Conservation (phyloP, 768 basidiomycete species). For the Nidularia pulvinata region DNA sequence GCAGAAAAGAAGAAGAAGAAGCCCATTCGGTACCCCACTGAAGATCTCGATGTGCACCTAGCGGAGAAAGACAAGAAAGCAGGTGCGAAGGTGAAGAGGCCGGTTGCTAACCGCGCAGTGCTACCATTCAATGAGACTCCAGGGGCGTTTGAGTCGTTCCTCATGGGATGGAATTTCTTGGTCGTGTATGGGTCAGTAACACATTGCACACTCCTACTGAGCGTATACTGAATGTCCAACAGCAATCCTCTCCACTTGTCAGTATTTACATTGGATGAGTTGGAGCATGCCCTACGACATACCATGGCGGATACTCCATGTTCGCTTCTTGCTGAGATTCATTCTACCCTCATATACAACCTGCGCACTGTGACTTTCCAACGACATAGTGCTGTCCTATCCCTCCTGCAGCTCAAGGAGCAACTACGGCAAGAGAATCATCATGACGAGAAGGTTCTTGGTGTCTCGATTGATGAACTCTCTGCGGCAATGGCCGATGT, state of each 20-base stretch:
- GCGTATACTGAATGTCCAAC: conserved; percentile 2
- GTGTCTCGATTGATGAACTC: conserved; percentile 63
- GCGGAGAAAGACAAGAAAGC: conserved; percentile 84
- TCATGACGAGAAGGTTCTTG: conserved; percentile 43
- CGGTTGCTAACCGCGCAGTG: conserved; percentile 56
- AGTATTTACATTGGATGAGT: conserved; percentile 90
- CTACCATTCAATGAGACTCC: conserved; percentile 71
- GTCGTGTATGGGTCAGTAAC: conserved; percentile 85
- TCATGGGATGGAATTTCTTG: conserved; percentile 94
- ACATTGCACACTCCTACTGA: conserved; percentile 1
- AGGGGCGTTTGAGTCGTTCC: conserved; percentile 76
- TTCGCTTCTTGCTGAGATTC: conserved; percentile 81
- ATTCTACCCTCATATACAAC: conserved; percentile 87
- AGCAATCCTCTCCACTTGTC: conserved; percentile 91
- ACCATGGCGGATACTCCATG: conserved; percentile 68
- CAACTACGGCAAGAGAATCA: conserved; percentile 36
- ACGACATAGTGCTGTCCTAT: conserved; percentile 74
- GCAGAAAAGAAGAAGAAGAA: conserved; percentile 89
- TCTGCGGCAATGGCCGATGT: conserved; percentile 72
- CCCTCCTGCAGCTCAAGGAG: conserved; percentile 50
- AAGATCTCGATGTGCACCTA: conserved; percentile 84
- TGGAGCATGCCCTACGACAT: conserved; percentile 86
- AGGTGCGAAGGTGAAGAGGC: conserved; percentile 68
- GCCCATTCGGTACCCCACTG: conserved; percentile 89
- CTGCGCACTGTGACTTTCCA: conserved; percentile 80